Evolutionary conservation across 2,329 filamentous ascomycete genomes (phyloP).

Genomic region (Penicillium decumbens): DNA sequence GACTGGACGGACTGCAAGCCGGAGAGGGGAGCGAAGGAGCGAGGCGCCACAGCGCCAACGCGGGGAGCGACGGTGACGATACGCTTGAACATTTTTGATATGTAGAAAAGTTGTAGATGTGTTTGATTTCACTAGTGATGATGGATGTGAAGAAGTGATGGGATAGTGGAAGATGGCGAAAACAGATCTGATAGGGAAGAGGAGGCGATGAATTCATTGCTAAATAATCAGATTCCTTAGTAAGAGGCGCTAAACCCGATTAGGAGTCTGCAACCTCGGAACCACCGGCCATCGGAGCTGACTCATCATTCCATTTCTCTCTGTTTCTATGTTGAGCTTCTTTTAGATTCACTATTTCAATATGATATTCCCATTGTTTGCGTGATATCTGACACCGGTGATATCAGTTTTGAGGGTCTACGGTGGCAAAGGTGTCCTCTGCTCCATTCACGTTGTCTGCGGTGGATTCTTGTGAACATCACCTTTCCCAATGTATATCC

Average conservation of each 20-base stretch:
- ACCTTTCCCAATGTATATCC: constrained; percentile 15
- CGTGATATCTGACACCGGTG: constrained; percentile 1
- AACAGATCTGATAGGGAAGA: constrained; percentile 22
- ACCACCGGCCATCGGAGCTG: constrained; percentile 24
- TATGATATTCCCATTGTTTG: background rate
- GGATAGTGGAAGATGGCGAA: constrained; percentile 13
- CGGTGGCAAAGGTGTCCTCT: constrained; percentile 11
- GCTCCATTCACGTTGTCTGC: constrained; percentile 18
- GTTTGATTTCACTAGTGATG: constrained; percentile 2
- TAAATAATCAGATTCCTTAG: constrained; percentile 28
- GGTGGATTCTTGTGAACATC: constrained; percentile 14
- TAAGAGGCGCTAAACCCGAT: constrained; percentile 19
- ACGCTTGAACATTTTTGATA: constrained; percentile 54
- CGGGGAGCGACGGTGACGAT: constrained; percentile 52
- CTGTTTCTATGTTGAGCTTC: background rate
- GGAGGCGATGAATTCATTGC: constrained; percentile 25
- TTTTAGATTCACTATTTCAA: too few species aligned
- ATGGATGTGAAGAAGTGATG: background rate
- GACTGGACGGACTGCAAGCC: constrained; percentile 39
- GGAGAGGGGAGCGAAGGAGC: constrained; percentile 46
- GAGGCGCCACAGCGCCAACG: constrained; percentile 48
- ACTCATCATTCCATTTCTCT: constrained; percentile 8
- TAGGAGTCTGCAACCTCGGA: constrained; percentile 12
- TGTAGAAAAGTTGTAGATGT: background rate
- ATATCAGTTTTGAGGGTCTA: constrained; percentile 11